Percentiles rank a stretch among this genome's conserved stretches.
Evolutionary conservation across 208 protist species (phyloP).

Genomic region (Polymyxa betae): DNA sequence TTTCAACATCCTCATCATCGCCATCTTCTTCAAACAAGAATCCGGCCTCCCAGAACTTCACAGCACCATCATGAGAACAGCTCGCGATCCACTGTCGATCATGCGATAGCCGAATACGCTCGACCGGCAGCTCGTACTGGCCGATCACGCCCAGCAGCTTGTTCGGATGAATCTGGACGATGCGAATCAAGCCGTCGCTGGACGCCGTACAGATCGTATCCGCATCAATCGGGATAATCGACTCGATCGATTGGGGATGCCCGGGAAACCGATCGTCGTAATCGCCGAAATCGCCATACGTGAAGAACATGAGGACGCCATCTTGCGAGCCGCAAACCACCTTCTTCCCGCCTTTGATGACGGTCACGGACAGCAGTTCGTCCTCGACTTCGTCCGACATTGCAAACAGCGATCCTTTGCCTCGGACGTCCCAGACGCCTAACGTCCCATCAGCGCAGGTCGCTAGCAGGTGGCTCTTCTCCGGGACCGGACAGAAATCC

Average conservation of each 20-base stretch:
- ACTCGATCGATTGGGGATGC: constrained; percentile 61
- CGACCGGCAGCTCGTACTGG: constrained; percentile 64
- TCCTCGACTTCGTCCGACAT: constrained; percentile 68
- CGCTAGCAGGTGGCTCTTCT: constrained; percentile 51
- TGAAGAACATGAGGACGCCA: constrained; percentile 65
- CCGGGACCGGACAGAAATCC: constrained; percentile 54
- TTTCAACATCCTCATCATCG: constrained; percentile 5
- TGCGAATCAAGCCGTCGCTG: constrained; percentile 65
- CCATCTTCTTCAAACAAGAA: not conserved
- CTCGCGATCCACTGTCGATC: not conserved
- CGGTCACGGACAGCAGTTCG: constrained; percentile 64
- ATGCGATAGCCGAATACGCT: constrained; percentile 55
- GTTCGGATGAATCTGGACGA: constrained; percentile 63
- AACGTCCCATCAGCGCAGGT: constrained; percentile 66
- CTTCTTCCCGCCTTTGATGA: constrained; percentile 66
- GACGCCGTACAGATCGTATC: constrained; percentile 60
- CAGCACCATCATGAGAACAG: constrained; percentile 23
- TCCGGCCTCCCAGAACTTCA: constrained; percentile 55
- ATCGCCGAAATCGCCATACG: constrained; percentile 69
- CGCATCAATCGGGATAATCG: constrained; percentile 54
- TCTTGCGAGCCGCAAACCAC: constrained; percentile 65
- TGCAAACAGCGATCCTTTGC: constrained; percentile 44
- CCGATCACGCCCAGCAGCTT: constrained; percentile 65
- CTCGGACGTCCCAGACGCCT: constrained; percentile 58
- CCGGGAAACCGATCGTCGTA: constrained; percentile 63